Evolutionary conservation across 1,284 basidiomycete species (phyloP).

Genomic region (Apiotrichum akiyoshidainum): DNA sequence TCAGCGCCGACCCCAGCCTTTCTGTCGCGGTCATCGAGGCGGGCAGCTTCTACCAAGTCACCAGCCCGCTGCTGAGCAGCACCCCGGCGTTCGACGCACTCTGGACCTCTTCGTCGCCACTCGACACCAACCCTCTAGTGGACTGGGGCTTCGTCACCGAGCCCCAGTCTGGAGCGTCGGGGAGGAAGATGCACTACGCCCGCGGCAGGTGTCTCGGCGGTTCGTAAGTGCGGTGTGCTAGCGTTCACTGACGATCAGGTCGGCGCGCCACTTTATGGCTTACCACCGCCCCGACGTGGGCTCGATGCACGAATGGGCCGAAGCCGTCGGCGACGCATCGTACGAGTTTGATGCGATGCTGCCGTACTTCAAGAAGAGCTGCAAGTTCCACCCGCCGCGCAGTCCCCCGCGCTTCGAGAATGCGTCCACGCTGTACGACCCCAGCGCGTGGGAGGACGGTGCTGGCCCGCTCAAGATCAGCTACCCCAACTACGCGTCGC

Average conservation of each 20-base stretch:
- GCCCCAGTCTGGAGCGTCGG: conserved; percentile 1
- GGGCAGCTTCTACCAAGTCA: conserved; percentile 47
- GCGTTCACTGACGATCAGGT: not conserved
- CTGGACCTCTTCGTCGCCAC: not conserved
- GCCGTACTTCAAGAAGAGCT: conserved; percentile 2
- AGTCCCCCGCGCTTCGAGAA: not conserved
- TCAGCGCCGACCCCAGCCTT: conserved; percentile 63
- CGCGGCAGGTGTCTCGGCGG: conserved; percentile 12
- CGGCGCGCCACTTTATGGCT: conserved; percentile 7
- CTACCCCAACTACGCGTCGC: conserved; percentile 5
- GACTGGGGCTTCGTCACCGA: conserved; percentile 8
- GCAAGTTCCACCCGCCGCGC: conserved; percentile 3
- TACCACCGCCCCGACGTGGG: conserved; percentile 8
- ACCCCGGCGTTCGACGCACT: not conserved
- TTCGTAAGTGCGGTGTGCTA: no score
- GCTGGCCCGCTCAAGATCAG: conserved; percentile 3
- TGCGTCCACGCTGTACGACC: not conserved
- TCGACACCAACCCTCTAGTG: conserved; percentile 6
- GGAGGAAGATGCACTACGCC: conserved; percentile 4
- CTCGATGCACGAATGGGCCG: conserved; percentile 3
- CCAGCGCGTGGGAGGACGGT: not conserved
- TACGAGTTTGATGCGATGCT: conserved; percentile 2
- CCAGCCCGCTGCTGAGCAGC: not conserved
- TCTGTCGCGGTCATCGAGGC: conserved; percentile 71
- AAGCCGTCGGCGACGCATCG: not conserved